Percentiles rank a stretch among this genome's conserved stretches.
phyloP scores from a whole-genome alignment of 148 eudicot genomes.

The Tetragonia tetragonoides region DNA sequence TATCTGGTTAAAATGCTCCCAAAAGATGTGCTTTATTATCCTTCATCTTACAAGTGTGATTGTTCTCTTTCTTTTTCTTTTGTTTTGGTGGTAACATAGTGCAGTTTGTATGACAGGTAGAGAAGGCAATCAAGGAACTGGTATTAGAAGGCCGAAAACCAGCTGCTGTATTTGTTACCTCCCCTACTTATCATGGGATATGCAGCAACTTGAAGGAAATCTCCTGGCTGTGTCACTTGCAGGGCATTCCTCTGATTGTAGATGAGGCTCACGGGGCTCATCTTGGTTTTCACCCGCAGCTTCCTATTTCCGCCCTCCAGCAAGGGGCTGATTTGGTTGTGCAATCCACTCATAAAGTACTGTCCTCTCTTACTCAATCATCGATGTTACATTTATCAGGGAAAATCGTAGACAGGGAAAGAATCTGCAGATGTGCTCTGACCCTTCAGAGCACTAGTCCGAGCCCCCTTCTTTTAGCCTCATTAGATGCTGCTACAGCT shows the following conservation, averaged over 20 bases:
- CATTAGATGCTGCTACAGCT: slow-evolving; percentile 70
- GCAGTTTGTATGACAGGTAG: slow-evolving; percentile 43
- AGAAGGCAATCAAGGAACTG: slow-evolving; percentile 54
- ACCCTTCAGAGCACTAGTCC: slow-evolving; percentile 82
- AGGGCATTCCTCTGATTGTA: slow-evolving; percentile 54
- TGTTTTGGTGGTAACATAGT: neutral
- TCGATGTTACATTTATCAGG: slow-evolving; percentile 74
- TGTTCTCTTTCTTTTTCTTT: neutral
- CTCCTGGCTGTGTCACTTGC: slow-evolving; percentile 42
- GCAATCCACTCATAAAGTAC: slow-evolving; percentile 88
- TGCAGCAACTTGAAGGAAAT: slow-evolving; percentile 64
- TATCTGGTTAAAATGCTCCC: neutral
- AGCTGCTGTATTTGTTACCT: slow-evolving; percentile 64
- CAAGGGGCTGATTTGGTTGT: slow-evolving; percentile 74
- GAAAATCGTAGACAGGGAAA: slow-evolving; percentile 47
- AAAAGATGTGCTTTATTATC: neutral
- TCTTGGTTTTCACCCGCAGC: slow-evolving; percentile 60
- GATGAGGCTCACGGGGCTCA: slow-evolving; percentile 94
- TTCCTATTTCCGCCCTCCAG: slow-evolving; percentile 60
- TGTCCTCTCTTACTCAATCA: slow-evolving; percentile 74
- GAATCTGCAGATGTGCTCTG: slow-evolving; percentile 60
- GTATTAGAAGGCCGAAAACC: slow-evolving; percentile 52
- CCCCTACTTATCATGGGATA: slow-evolving; percentile 77
- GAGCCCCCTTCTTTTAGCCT: slow-evolving; percentile 65
- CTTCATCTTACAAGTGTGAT: neutral